Conservation (phyloP, 2,329 filamentous ascomycete genomes). For the Xylariales sp. region DNA sequence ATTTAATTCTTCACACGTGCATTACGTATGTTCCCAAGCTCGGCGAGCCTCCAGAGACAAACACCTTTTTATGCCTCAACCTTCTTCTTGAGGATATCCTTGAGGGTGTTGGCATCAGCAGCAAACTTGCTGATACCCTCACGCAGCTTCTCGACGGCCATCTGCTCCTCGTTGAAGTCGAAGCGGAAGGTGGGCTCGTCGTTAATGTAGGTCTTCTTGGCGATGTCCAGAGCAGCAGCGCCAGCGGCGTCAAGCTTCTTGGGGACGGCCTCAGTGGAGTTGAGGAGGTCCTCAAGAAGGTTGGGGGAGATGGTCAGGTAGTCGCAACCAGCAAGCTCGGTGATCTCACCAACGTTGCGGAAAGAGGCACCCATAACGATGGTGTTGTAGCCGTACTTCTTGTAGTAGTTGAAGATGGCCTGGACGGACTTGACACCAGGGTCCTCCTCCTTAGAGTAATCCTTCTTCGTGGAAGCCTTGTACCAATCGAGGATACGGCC, state of each 20-base stretch:
- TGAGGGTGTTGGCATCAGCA: slow-evolving; percentile 89
- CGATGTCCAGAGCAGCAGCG: slow-evolving; percentile 66
- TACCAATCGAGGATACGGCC: slow-evolving; percentile 99
- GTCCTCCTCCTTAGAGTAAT: slow-evolving; percentile 85
- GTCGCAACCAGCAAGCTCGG: slow-evolving; percentile 95
- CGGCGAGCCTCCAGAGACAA: too few species aligned
- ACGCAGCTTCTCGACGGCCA: slow-evolving; percentile 98
- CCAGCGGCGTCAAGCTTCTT: slow-evolving; percentile 80
- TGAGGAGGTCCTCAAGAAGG: slow-evolving; percentile 90
- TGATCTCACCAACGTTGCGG: slow-evolving; percentile 94
- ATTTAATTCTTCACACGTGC: too few species aligned
- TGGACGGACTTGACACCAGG: slow-evolving; percentile 93
- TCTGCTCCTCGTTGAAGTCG: slow-evolving; percentile 99
- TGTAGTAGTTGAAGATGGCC: slow-evolving; percentile 99
- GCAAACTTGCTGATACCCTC: slow-evolving; percentile 99
- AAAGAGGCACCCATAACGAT: slow-evolving; percentile 99
- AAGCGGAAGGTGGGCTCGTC: slow-evolving; percentile 92
- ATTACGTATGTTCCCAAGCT: too few species aligned
- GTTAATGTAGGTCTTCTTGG: slow-evolving; percentile 88
- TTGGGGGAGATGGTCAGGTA: slow-evolving; percentile 97
- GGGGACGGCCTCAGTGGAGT: slow-evolving; percentile 75
- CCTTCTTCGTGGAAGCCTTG: slow-evolving; percentile 94
- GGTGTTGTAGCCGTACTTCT: slow-evolving; percentile 98
- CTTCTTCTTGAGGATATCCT: slow-evolving; percentile 88
- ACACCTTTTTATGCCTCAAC: slow-evolving; percentile 45